A percentile compares a stretch with the other conserved stretches of the same genome.
Evolutionary conservation across 768 basidiomycete species (phyloP).

Genomic region (Trametes gibbosa): DNA sequence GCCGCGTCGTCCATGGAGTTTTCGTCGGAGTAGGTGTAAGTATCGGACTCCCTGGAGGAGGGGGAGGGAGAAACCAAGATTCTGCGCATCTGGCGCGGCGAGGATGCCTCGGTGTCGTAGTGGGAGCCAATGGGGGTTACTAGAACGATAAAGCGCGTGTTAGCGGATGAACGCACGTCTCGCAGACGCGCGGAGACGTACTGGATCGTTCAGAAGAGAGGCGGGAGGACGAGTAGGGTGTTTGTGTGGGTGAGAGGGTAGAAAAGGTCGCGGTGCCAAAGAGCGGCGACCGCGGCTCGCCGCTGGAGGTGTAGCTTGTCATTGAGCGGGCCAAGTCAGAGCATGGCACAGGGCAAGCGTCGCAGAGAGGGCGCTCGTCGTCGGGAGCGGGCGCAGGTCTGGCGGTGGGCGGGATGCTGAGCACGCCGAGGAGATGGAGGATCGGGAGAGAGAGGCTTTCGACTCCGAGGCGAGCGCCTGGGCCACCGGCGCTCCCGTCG

Average conservation of each 20-base stretch:
- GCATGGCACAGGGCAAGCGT: neutral
- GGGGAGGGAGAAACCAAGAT: slow-evolving; percentile 53
- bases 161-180: neutral
- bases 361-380: neutral
- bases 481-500: neutral
- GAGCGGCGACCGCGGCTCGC: slow-evolving; percentile 54
- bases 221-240: slow-evolving; percentile 59
- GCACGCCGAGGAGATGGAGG: neutral
- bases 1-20: slow-evolving; percentile 44
- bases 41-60: slow-evolving; percentile 45
- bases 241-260: slow-evolving; percentile 48
- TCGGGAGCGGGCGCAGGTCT: neutral
- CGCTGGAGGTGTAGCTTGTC: slow-evolving; percentile 36
- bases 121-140: slow-evolving; percentile 49
- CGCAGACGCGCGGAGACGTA: slow-evolving; percentile 32
- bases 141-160: slow-evolving; percentile 18
- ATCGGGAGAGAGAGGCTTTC: slow-evolving; percentile 1
- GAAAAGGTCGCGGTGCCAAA: slow-evolving; percentile 61
- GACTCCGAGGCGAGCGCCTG: neutral
- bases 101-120: slow-evolving; percentile 43
- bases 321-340: slow-evolving; percentile 24
- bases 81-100: slow-evolving; percentile 49
- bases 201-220: slow-evolving; percentile 55
- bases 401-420: neutral
- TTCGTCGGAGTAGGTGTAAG: slow-evolving; percentile 61